Evolutionary conservation across 148 eudicot species (phyloP).

Genomic region (Amaranthus palmeri): DNA sequence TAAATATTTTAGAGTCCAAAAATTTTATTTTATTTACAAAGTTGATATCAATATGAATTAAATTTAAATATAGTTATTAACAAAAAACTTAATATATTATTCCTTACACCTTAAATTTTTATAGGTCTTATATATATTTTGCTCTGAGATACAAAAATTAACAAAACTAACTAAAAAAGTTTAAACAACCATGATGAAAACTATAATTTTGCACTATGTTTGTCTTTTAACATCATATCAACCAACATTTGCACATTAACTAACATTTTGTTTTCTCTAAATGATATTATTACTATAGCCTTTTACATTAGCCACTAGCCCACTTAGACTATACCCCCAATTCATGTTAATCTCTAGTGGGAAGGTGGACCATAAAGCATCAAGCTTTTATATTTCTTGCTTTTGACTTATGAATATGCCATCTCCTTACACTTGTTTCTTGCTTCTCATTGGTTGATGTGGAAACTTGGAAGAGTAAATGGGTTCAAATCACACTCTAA

Average conservation of each 20-base stretch:
- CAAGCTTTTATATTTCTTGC: background rate
- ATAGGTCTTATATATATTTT: no score
- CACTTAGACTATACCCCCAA: background rate
- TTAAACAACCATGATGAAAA: no score
- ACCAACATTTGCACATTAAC: background rate
- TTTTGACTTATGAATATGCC: background rate
- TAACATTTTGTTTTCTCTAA: background rate
- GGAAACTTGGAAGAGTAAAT: conserved; percentile 12
- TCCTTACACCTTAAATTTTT: no score
- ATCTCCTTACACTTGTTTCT: background rate
- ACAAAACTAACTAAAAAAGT: no score
- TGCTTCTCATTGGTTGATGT: background rate
- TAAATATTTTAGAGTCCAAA: no score
- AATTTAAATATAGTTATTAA: no score
- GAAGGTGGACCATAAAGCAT: conserved; percentile 7
- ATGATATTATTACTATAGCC: background rate
- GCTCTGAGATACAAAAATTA: no score
- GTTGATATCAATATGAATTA: no score
- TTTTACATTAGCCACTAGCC: background rate
- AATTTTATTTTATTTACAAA: no score
- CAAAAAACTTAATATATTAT: no score
- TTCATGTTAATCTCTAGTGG: conserved; percentile 3
- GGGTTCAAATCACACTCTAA: conserved; percentile 8
- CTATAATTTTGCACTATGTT: no score
- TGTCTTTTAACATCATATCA: background rate